Evolutionary conservation across 192 early-diverging fungal species (phyloP).

Genomic region (Podila verticillata): DNA sequence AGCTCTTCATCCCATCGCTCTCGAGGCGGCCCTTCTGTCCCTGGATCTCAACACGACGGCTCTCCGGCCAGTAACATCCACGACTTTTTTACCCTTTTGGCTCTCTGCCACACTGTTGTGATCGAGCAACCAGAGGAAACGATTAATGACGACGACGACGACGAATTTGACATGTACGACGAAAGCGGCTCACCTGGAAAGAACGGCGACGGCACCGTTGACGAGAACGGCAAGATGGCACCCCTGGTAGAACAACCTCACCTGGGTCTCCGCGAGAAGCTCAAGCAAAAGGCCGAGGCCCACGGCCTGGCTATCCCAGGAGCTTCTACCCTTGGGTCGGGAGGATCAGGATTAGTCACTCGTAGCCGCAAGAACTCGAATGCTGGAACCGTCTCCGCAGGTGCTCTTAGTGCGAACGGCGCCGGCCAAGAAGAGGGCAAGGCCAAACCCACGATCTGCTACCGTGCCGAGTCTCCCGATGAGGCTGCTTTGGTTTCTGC

Average conservation of each 20-base stretch:
- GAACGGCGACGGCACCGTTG: slow-evolving; percentile 34
- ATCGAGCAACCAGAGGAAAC: slow-evolving; percentile 72
- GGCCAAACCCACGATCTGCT: slow-evolving; percentile 46
- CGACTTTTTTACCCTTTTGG: slow-evolving; percentile 90
- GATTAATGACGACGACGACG: slow-evolving; percentile 57
- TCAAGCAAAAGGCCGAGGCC: slow-evolving; percentile 39
- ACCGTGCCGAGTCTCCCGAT: slow-evolving; percentile 85
- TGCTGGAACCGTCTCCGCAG: background rate
- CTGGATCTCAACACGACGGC: slow-evolving; percentile 20
- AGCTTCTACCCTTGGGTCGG: background rate
- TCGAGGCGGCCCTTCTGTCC: background rate
- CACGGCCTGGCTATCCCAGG: slow-evolving; percentile 47
- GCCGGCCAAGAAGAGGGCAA: slow-evolving; percentile 9
- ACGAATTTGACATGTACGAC: slow-evolving; percentile 51
- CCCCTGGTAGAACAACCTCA: slow-evolving; percentile 25
- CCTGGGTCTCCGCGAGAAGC: slow-evolving; percentile 27
- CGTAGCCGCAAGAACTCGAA: slow-evolving; percentile 46
- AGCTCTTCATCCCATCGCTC: background rate
- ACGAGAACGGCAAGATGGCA: slow-evolving; percentile 42
- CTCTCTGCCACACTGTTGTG: slow-evolving; percentile 95
- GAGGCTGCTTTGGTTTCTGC: slow-evolving; percentile 85
- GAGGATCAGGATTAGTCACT: slow-evolving; percentile 36
- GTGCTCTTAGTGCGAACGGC: background rate
- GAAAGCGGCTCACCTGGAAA: slow-evolving; percentile 22
- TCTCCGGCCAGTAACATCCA: slow-evolving; percentile 68